Conservation (phyloP, 2,329 filamentous ascomycete genomes). For the Penicillium oxalicum region DNA sequence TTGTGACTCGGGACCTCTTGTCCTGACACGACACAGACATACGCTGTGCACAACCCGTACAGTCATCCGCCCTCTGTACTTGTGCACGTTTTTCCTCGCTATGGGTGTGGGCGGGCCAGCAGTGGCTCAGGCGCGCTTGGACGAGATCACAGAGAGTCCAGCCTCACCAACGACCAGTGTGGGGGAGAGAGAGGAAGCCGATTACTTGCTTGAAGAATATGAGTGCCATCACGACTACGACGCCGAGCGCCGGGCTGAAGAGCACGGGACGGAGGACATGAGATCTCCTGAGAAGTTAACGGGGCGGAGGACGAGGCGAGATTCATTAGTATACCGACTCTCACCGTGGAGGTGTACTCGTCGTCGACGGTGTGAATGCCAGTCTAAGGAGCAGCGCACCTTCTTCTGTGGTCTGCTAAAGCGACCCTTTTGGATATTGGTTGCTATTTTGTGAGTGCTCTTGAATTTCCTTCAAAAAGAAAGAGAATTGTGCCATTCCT, state of each 20-base stretch:
- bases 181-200: too few species aligned
- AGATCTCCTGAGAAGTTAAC: neutral
- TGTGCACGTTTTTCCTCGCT: too few species aligned
- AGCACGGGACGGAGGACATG: neutral
- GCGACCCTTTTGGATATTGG: constrained; percentile 4
- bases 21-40: too few species aligned
- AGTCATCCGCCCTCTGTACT: too few species aligned
- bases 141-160: too few species aligned
- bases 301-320: neutral
- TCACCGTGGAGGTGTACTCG: constrained; percentile 6
- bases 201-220: too few species aligned
- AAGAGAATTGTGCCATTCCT: neutral
- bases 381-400: neutral
- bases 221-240: too few species aligned
- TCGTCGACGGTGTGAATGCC: neutral
- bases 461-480: neutral
- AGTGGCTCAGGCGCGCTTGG: too few species aligned
- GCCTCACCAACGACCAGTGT: too few species aligned
- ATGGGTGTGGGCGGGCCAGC: too few species aligned
- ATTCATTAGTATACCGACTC: neutral
- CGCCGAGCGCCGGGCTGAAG: neutral
- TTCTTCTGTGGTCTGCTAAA: constrained; percentile 1
- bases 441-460: constrained; percentile 6
- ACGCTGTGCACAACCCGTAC: too few species aligned
- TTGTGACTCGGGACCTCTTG: too few species aligned